These are phyloP conservation scores for Rhizopogon vesiculosus DNA, from an alignment of 768 basidiomycete species.

Conservation along the genomic window DNA sequence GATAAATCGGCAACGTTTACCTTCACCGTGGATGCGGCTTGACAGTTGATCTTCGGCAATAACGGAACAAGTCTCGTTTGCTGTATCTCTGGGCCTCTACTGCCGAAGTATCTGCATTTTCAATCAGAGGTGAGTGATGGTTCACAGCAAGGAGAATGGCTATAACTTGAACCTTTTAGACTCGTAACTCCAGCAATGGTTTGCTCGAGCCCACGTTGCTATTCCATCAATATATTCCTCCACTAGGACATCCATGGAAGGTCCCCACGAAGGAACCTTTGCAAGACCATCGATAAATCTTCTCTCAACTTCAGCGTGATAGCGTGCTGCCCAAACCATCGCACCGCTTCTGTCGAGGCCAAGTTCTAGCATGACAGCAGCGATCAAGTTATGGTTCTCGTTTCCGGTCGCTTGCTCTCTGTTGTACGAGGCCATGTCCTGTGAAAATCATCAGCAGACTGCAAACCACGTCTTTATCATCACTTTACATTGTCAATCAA, in stretches of 20 bases:
- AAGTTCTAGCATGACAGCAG: constrained; percentile 26
- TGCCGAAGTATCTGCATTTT: constrained; percentile 24
- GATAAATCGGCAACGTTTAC: too few relatives aligned
- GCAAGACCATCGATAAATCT: constrained; percentile 17
- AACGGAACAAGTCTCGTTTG: constrained; percentile 10
- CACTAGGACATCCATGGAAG: constrained; percentile 18
- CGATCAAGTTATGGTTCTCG: constrained; percentile 31
- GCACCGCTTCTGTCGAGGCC: constrained; percentile 22
- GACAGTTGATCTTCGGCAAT: not conserved
- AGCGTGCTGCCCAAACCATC: constrained; percentile 18
- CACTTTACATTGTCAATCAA: constrained; percentile 17
- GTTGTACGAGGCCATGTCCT: constrained; percentile 34
- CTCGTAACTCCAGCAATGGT: constrained; percentile 27
- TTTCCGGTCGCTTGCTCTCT: constrained; percentile 29
- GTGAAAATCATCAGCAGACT: not conserved
- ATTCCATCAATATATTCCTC: constrained; percentile 18
- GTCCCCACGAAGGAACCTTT: constrained; percentile 22
- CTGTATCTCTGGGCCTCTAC: constrained; percentile 18
- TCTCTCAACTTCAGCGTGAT: constrained; percentile 6
- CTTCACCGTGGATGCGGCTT: too few relatives aligned
- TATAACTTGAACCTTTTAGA: too few relatives aligned
- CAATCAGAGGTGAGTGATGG: too few relatives aligned
- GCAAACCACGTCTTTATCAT: too few relatives aligned
- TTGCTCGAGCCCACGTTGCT: constrained; percentile 21
- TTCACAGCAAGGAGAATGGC: too few relatives aligned